Percentiles rank a stretch among this genome's conserved stretches.
Conservation (phyloP, 2,329 filamentous ascomycete species). For the Rutstroemia sp. region DNA sequence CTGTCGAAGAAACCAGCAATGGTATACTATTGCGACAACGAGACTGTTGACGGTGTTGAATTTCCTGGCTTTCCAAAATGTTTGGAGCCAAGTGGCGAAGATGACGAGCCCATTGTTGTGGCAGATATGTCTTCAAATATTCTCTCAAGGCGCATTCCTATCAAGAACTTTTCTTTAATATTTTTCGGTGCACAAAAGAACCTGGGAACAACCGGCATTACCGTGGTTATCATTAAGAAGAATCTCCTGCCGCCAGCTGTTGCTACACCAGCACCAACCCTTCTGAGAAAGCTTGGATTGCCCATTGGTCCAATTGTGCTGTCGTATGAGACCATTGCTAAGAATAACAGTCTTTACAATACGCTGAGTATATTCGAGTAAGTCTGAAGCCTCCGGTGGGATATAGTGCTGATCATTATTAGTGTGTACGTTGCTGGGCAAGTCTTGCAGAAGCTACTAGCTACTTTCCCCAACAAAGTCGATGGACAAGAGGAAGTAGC, state of each 20-base stretch:
- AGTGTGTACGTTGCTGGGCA: constrained; percentile 86
- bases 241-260: constrained; percentile 62
- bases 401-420: constrained; percentile 7
- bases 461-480: constrained; percentile 59
- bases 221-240: constrained; percentile 80
- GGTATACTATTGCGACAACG: constrained; percentile 84
- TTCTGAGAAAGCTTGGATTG: constrained; percentile 69
- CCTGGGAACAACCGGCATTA: constrained; percentile 77
- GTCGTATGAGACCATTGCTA: constrained; percentile 75
- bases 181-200: constrained; percentile 97
- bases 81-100: constrained; percentile 50
- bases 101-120: constrained; percentile 67
- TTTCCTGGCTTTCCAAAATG: constrained; percentile 66
- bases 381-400: constrained; percentile 24
- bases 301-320: constrained; percentile 73
- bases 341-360: constrained; percentile 95
- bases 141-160: constrained; percentile 68
- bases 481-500: constrained; percentile 69
- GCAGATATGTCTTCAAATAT: constrained; percentile 96
- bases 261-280: constrained; percentile 55
- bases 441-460: constrained; percentile 71
- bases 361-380: constrained; percentile 85
- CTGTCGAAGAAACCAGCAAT: constrained; percentile 62
- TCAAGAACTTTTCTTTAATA: constrained; percentile 72
- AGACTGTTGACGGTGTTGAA: constrained; percentile 90